Evolutionary conservation across 2,329 filamentous ascomycete genomes (phyloP).

Genomic region (Alternaria sp.): DNA sequence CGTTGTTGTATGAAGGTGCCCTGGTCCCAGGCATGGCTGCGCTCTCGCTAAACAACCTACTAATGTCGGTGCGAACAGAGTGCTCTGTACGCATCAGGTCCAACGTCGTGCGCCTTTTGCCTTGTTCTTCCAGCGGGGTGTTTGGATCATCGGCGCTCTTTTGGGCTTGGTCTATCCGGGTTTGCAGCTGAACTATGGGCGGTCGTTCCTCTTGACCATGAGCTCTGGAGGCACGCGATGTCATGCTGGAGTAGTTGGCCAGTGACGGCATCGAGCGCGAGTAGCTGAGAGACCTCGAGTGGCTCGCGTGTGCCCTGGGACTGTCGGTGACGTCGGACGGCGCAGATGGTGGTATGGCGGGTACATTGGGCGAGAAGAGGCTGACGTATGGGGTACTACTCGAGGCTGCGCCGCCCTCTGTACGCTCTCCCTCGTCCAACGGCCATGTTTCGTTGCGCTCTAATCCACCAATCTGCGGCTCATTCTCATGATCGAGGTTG

Average conservation of each 20-base stretch:
- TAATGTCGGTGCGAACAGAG: constrained; percentile 53
- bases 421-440: constrained; percentile 11
- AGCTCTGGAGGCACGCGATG: constrained; percentile 37
- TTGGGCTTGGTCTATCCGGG: constrained; percentile 51
- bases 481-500: constrained; percentile 16
- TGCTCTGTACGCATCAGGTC: constrained; percentile 45
- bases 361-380: constrained; percentile 36
- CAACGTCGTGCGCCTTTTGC: constrained; percentile 27
- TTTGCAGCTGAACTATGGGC: constrained; percentile 39
- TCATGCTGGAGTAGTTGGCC: constrained; percentile 28
- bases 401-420: constrained; percentile 11
- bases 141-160: constrained; percentile 59
- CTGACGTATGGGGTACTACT: constrained; percentile 27
- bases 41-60: constrained; percentile 53
- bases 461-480: constrained; percentile 5
- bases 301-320: constrained; percentile 15
- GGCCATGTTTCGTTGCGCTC: constrained; percentile 22
- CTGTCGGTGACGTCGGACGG: constrained; percentile 12
- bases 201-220: constrained; percentile 35
- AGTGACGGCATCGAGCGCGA: constrained; percentile 40
- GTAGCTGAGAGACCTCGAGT: constrained; percentile 26
- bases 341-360: constrained; percentile 22
- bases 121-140: constrained; percentile 45
- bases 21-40: constrained; percentile 47
- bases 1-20: constrained; percentile 51